Evolutionary conservation across 768 basidiomycete species (phyloP), one percentile per base, ranked within the genome.

Genomic region (Boletus tomentosulus): DNA sequence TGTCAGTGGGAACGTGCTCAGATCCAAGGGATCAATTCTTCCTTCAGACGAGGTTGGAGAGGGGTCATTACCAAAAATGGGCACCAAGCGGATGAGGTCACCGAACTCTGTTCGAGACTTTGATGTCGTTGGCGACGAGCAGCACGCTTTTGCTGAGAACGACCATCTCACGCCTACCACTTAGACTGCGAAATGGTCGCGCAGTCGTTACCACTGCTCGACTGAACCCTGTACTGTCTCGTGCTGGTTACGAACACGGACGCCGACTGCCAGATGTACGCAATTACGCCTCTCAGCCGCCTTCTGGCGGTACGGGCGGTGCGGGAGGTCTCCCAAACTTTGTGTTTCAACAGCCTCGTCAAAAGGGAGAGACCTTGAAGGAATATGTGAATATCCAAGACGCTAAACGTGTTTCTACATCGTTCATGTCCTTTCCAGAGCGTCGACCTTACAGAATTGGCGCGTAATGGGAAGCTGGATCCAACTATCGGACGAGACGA

Each of bases 401-500:
- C n/a, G 12, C 24, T n/a, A 39, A 8, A 30, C 48, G 28, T 16
- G 38, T 56, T 52, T 19, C 6, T 28, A n/a, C 19, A 7, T 41
- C 24, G 15, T 41, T 46, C n/a, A 46, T 19, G 11, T 30, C 16
- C 13, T 27, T 25, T 35, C 3, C 54, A 92, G 89, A 90, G 89
- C 57, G 75, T 85, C 2, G 93, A 96, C 63, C 70, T 95, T 27
- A 97, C 92, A 0, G 85, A 92, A 60, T 74, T 92, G 62, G 93
- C 93, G 2, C 81, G 76, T 59, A 75, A 86, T 33, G 93, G 94
- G 28, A 93, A 94, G 66, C 74, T 96, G 3, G 93, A 97, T 68
- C 93, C 93, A 1, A 86, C 84, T 6, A 97, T 97, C 68, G 93
- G 93, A 3, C 74, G 91, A 63, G 91, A 92, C 56, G 89, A 92